Percentiles rank a stretch among this genome's conserved stretches.
Evolutionary conservation across 345 rosid genomes (phyloP).

Genomic region (Citrus sinensis): DNA sequence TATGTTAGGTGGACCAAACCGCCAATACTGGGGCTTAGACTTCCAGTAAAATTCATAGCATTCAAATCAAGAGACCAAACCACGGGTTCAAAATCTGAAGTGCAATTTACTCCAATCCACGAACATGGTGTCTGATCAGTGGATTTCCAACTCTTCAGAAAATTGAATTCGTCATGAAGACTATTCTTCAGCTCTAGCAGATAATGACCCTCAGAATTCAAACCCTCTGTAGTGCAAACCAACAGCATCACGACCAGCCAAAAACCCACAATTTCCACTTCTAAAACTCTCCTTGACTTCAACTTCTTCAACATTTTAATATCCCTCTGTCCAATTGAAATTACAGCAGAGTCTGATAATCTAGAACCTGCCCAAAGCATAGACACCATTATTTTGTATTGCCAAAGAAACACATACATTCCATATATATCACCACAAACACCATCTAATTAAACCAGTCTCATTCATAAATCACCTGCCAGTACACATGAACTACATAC

Average conservation of each 20-base stretch:
- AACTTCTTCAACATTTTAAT: conserved; percentile 21
- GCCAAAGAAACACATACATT: background rate
- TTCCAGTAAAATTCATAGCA: conserved; percentile 80
- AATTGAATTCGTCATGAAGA: conserved; percentile 43
- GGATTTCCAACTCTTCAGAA: conserved; percentile 62
- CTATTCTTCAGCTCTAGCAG: conserved; percentile 61
- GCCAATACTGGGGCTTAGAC: conserved; percentile 63
- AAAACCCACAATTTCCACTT: conserved; percentile 28
- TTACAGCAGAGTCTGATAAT: conserved; percentile 2
- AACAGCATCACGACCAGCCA: conserved; percentile 35
- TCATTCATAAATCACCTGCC: background rate
- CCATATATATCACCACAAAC: background rate
- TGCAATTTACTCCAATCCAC: conserved; percentile 85
- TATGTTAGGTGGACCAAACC: conserved; percentile 49
- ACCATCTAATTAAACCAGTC: background rate
- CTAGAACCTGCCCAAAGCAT: conserved; percentile 20
- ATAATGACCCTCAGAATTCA: conserved; percentile 66
- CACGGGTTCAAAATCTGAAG: conserved; percentile 33
- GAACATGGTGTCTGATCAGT: conserved; percentile 70
- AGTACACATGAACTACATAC: background rate
- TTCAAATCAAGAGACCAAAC: conserved; percentile 65
- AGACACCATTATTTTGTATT: conserved; percentile 11
- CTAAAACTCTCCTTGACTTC: conserved; percentile 23
- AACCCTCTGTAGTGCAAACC: conserved; percentile 42
- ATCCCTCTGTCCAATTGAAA: conserved; percentile 11